Base-by-base conservation (phyloP, 2,329 filamentous ascomycete species). In the Trichophyton simii region DNA sequence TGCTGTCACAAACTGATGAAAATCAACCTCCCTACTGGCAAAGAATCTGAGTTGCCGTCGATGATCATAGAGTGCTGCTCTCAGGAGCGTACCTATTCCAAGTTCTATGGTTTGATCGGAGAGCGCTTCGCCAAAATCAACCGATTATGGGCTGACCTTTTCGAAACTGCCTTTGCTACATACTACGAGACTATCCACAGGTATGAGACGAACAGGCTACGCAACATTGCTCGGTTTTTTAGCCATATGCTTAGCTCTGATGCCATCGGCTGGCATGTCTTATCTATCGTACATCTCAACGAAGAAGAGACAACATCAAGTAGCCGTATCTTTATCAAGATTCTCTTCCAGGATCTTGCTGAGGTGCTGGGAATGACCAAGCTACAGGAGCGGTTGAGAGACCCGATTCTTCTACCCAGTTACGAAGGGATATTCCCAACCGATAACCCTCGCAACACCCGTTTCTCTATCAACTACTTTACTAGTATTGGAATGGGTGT, bases 381-480 rank as follows among this genome's bases (percentile, higher is more conserved):
- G 69, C 77, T 99, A 59, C 85, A 87, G 67, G 82, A 85, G 54
- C 84, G 88, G 18, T 81, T 96, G 75, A 84, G 81, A 66, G 91
- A 95, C 67, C 88, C 94, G 50, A 82, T 84, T 58, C 79, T 97
- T 44, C 85, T 87, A 63, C 84, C 90, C 58, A 88, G 83, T 71
- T 84, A 96, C 63, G 84, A 87, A 44, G 92, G 92, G 34, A 78
- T 99, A 50, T 97, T 99, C 80, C 94, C 94, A 0, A 87, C 80
- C 63, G 91, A 97, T 72, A 89, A 91, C 69, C 84, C 91, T 25
- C 86, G 89, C 71, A 94, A 96, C 75, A 91, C 91, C 44, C 86
- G 92, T 60, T 99, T 99, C 79, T 89, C 91, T 58, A 96, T 99
- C 85, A 99, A 99, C 76, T 99, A 96, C 80, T 97, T 99, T 74